Evolutionary conservation across 352 stramenopile species (phyloP), one percentile per base, ranked within the genome.

Genomic region (Globisporangium echinulatum): DNA sequence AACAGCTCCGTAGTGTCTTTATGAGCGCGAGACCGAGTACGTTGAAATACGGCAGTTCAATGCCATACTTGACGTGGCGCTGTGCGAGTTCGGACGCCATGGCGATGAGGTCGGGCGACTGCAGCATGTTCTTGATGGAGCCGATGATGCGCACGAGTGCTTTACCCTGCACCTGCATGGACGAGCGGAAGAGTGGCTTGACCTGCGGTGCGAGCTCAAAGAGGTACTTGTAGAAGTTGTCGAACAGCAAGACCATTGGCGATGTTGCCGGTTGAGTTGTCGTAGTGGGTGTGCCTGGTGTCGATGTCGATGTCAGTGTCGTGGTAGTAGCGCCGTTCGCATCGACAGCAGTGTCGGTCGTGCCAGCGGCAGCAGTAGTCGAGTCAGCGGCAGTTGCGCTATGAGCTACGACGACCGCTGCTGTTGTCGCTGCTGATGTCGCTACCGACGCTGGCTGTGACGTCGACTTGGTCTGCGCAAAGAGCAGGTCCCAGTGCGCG

Each of bases 221-320:
- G 17, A 79, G 49, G 48, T 68, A 61, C 48, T 69, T 67, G 67
- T 79, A 77, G 48, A 79, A 79, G 37, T 65, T 67, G 54, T 80
- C 69, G 40, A 77, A 80, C 33, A 77, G 64, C 50, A 62, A 44
- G 25, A 77, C 66, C 56, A 74, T 74, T 7, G 68, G 56, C 1
- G 69, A 66, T 14, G 64, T 64, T 10, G 58, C 49, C 4, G 64
- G 51, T 46, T 11, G 8, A 11, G 4, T 10, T 10, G 40, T 46
- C 17, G 17, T 19, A 19, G 17, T 19, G 17, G 0, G 17, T 19
- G 0, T 19, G 17, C 0, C 17, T 19, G 17, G 17, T 19, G 17
- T 19, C 17, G 17, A 0, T 19, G 17, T 19, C 17, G 17, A 19
- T 19, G 0, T 19, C 17, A 19, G 17, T 19, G 17, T 19, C 0